Evolutionary conservation across 1,284 basidiomycete species (phyloP), one percentile per base, ranked within the genome.

Genomic region (Microbotryum violaceum): DNA sequence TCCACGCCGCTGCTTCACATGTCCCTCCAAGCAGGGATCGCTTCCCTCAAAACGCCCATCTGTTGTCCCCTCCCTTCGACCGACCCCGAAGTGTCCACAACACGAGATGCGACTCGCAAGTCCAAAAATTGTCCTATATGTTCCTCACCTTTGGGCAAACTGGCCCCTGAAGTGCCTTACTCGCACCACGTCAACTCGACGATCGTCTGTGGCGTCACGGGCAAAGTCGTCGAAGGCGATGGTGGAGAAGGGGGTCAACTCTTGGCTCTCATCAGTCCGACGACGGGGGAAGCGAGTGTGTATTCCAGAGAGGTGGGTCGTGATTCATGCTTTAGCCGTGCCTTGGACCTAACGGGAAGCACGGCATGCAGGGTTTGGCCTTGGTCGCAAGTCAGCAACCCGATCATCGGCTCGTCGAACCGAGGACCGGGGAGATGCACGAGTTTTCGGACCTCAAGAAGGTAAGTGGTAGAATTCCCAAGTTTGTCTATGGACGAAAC

Each of bases 121-220:
- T 42, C 37, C 37, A 42, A 42, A 18, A 89, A 97, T 74, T 98
- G 94, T 74, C 94, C 94, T 0, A 86, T 90, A 5, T 98, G 94
- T 67, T 74, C 82, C 6, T 71, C 74, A 3, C 83, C 85, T 16
- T 80, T 97, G 20, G 85, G 86, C 23, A 79, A 82, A 57, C 81
- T 98, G 7, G 91, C 88, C 6, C 79, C 82, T 60, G 88, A 93
- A 68, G 90, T 97, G 0, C 94, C 96, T 0, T 87, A 85, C 75
- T 90, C 87, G 66, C 93, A 97, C 77, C 92, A 97, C 74, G 85
- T 87, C 54, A 97, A 94, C 73, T 96, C 91, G 52, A 93, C 90
- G 0, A 88, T 98, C 60, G 92, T 98, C 14, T 98, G 96, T 74
- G 78, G 84, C 49, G 82, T 96, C 68, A 89, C 82, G 60, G 93